These are phyloP conservation scores for Gracilaria gracilis DNA, from an alignment of 23 red algal species.

Conservation along the genomic window DNA sequence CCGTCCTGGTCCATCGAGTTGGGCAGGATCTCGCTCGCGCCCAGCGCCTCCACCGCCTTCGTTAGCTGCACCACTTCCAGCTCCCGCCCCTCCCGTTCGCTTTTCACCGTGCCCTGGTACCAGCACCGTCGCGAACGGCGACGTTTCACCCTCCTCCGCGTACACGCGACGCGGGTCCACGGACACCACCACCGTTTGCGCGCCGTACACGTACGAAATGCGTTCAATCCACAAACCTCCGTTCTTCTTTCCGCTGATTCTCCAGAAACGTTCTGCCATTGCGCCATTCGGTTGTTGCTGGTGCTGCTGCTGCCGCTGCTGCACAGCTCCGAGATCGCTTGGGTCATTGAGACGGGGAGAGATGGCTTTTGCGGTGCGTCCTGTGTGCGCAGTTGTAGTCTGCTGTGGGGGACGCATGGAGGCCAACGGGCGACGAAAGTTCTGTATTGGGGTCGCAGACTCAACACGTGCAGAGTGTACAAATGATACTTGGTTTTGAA, in stretches of 20 bases:
- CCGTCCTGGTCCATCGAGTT: conserved; percentile 97
- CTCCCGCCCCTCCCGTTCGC: conserved; percentile 84
- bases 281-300: too few species aligned
- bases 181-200: conserved; percentile 85
- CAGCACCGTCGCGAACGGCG: conserved; percentile 42
- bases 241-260: conserved; percentile 3
- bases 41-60: conserved; percentile 51
- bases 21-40: conserved; percentile 91
- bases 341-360: too few species aligned
- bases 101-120: conserved; percentile 89
- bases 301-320: too few species aligned
- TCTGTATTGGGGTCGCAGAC: too few species aligned
- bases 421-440: too few species aligned
- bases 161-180: conserved; percentile 77
- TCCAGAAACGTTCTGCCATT: conserved; percentile 66
- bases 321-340: too few species aligned
- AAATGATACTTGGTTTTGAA: too few species aligned
- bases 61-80: conserved; percentile 91
- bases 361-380: too few species aligned
- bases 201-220: conserved; percentile 83
- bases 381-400: too few species aligned
- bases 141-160: conserved; percentile 22
- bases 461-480: too few species aligned
- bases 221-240: conserved; percentile 64
- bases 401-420: too few species aligned